A percentile compares a stretch with the other conserved stretches of the same genome.
Conservation (phyloP, 805 yeast genomes). For the Kuraishia hungarica region DNA sequence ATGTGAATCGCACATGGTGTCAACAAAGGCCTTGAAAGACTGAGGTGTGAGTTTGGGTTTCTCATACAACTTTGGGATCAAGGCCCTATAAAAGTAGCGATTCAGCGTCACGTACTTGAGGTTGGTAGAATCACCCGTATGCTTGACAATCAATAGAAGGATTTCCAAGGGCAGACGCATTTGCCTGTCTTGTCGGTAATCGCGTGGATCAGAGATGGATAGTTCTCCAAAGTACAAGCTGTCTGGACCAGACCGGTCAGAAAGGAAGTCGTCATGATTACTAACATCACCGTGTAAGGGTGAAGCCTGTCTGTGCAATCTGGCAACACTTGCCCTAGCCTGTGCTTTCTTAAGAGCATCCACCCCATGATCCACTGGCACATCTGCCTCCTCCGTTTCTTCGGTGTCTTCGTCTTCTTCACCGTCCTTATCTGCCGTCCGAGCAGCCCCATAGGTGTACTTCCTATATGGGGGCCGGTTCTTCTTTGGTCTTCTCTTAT, state of each 20-base stretch:
- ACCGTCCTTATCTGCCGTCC: conserved; percentile 17
- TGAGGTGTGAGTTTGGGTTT: conserved; percentile 54
- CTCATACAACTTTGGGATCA: conserved; percentile 57
- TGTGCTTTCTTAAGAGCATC: conserved; percentile 30
- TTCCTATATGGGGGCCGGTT: conserved; percentile 60
- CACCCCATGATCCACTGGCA: conserved; percentile 16
- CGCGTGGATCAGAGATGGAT: neutral
- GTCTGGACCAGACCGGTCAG: neutral
- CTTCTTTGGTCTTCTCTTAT: conserved; percentile 82
- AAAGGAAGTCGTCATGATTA: neutral
- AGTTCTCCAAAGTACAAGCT: neutral
- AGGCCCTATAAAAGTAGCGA: conserved; percentile 48
- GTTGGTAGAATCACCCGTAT: conserved; percentile 24
- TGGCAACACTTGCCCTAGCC: conserved; percentile 7
- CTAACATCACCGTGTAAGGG: neutral
- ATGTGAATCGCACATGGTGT: conserved; percentile 41
- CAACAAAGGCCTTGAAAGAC: conserved; percentile 70
- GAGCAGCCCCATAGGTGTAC: conserved; percentile 47
- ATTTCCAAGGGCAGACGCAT: conserved; percentile 41
- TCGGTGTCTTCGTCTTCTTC: conserved; percentile 20
- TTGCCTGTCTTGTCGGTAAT: neutral
- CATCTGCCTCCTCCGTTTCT: conserved; percentile 15
- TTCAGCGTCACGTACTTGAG: conserved; percentile 52
- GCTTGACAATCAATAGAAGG: conserved; percentile 28
- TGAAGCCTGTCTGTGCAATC: neutral